These are phyloP conservation scores for Immersiella caudata DNA, from an alignment of 495 filamentous ascomycete genomes.

Conservation along the genomic window DNA sequence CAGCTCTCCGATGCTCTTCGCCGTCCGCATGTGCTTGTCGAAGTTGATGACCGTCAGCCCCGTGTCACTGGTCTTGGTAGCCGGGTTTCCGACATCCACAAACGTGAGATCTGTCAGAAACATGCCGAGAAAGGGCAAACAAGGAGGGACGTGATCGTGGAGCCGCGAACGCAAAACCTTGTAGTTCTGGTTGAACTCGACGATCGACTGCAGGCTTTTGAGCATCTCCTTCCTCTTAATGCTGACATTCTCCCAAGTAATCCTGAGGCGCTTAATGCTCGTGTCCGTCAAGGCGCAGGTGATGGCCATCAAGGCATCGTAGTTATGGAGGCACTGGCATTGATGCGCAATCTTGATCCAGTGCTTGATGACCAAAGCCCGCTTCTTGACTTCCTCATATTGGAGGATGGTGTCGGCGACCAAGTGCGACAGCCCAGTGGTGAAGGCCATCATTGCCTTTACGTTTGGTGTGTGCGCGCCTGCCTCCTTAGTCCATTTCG, in stretches of 20 bases:
- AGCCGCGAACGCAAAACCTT: slow-evolving; percentile 85
- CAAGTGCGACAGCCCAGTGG: slow-evolving; percentile 87
- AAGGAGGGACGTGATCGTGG: slow-evolving; percentile 86
- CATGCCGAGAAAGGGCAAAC: slow-evolving; percentile 94
- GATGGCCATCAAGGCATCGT: slow-evolving; percentile 95
- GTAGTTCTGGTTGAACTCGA: slow-evolving; percentile 90
- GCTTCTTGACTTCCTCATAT: slow-evolving; percentile 84
- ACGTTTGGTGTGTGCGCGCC: slow-evolving; percentile 86
- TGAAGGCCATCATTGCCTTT: slow-evolving; percentile 88
- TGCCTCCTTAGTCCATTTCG: slow-evolving; percentile 87
- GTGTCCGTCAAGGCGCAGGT: slow-evolving; percentile 91
- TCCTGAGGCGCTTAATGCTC: slow-evolving; percentile 85
- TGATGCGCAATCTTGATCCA: slow-evolving; percentile 96
- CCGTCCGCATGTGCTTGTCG: slow-evolving; percentile 94
- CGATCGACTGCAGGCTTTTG: slow-evolving; percentile 74
- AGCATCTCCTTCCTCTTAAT: slow-evolving; percentile 80
- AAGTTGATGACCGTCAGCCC: slow-evolving; percentile 90
- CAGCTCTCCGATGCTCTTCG: slow-evolving; percentile 91
- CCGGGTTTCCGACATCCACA: slow-evolving; percentile 90
- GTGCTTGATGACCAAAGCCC: slow-evolving; percentile 90
- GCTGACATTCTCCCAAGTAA: slow-evolving; percentile 91
- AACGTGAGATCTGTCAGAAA: slow-evolving; percentile 89
- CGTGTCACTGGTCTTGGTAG: slow-evolving; percentile 55
- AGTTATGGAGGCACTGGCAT: slow-evolving; percentile 90
- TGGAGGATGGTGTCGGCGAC: slow-evolving; percentile 95